Percentiles rank a stretch among this genome's conserved stretches.
Conservation (phyloP, 1,139 yeast genomes). For the Hansenula sp. region DNA sequence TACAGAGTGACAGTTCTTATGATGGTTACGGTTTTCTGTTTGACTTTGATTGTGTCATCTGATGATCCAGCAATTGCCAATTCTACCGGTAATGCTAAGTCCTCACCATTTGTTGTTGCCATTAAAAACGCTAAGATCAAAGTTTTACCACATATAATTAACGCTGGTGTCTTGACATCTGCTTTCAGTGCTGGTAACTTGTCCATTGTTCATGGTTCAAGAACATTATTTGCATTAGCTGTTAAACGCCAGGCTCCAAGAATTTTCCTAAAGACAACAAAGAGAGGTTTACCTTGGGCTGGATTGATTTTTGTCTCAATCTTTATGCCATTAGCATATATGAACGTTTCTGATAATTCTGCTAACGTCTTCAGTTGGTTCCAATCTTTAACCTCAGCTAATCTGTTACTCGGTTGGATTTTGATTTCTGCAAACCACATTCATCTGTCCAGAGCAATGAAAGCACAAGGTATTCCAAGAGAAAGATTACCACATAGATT, state of each 20-base stretch:
- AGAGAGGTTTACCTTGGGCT: constrained; percentile 55
- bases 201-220: constrained; percentile 35
- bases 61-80: constrained; percentile 33
- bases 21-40: constrained; percentile 34
- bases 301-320: constrained; percentile 42
- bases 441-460: constrained; percentile 13
- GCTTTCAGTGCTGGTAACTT: constrained; percentile 49
- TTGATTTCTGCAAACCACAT: constrained; percentile 7
- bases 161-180: constrained; percentile 42
- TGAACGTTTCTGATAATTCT: constrained; percentile 31
- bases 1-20: constrained; percentile 29
- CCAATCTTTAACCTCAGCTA: constrained; percentile 1
- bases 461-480: constrained; percentile 17
- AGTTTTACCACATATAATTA: constrained; percentile 27
- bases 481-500: constrained; percentile 27
- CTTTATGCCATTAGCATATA: constrained; percentile 31
- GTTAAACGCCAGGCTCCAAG: constrained; percentile 58
- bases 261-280: constrained; percentile 52
- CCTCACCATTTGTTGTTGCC: constrained; percentile 50
- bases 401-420: neutral
- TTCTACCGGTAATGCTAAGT: constrained; percentile 38
- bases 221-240: constrained; percentile 41
- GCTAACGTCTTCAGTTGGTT: constrained; percentile 35
- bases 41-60: constrained; percentile 39
- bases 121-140: constrained; percentile 39